Evolutionary conservation across 495 filamentous ascomycete genomes (phyloP), one percentile per base, ranked within the genome.

Genomic region (Choiromyces venosus): DNA sequence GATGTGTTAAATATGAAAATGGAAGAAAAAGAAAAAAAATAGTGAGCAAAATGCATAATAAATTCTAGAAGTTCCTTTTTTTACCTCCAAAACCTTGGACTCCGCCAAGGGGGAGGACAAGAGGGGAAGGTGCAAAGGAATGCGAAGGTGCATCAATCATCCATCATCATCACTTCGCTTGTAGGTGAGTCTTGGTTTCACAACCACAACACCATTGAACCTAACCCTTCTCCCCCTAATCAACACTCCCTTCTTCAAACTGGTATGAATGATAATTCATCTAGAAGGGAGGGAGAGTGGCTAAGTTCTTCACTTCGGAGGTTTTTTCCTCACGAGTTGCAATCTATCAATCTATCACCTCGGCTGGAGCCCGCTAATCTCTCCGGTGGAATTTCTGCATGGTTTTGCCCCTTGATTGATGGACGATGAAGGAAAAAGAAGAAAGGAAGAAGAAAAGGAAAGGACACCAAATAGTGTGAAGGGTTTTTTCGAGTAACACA

Each of bases 41-140:
- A 29, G 10, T 29, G 52, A 29, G 10, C 9, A 61, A 61, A n/a
- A 61, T 61, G 52, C n/a, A 61, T 4, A 29, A 29, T 61, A 61
- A 61, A 61, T 29, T 61, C 52, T 61, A 61, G n/a, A 61, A 61
- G 25, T 61, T 61, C n/a, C 16, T 61, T 61, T 40, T 42, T 61
- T 61, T 61, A n/a, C 52, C 52, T 29, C n/a, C n/a, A 29, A 61
- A 61, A 29, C 52, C 10, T 5, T 29, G 52, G 29, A 8, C 52
- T n/a, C 44, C 52, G 52, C 52, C 52, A 61, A 61, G 25, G n/a
- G 5, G 2, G n/a, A 10, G n/a, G 46, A 25, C 21, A 52, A 10
- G 52, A 6, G 52, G n/a, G n/a, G n/a, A n/a, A 29, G 52, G 52
- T 12, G 52, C 52, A 61, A 29, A 29, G 25, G 52, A 29, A 29